Conservation (phyloP, 345 rosid species). For the Dipteronia dyeriana region DNA sequence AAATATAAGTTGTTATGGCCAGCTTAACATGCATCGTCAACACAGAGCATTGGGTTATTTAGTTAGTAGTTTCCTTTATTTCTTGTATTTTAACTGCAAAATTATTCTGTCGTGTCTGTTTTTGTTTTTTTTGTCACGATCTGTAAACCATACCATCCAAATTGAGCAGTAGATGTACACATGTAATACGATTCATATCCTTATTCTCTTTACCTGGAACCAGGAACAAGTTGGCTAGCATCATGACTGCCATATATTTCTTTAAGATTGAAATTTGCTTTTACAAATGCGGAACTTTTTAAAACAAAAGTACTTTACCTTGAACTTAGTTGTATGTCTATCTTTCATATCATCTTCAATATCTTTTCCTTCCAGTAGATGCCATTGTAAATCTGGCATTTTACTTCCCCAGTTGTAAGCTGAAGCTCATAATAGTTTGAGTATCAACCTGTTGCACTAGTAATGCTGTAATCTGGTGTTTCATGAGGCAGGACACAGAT, state of each 20-base stretch:
- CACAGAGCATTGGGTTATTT: slow-evolving; percentile 2
- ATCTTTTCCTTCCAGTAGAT: background rate
- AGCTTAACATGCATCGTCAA: background rate
- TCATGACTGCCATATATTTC: background rate
- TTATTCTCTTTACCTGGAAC: background rate
- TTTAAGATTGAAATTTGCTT: background rate
- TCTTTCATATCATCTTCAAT: background rate
- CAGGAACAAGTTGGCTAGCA: background rate
- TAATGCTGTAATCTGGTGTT: slow-evolving; percentile 6
- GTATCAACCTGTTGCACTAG: slow-evolving; percentile 13
- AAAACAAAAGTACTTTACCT: background rate
- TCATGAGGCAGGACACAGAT: slow-evolving; percentile 52
- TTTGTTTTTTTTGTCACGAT: background rate
- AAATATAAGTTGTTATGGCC: background rate
- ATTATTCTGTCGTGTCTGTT: slow-evolving; percentile 6
- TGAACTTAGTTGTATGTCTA: background rate
- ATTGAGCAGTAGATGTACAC: background rate
- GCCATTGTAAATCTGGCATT: slow-evolving; percentile 6
- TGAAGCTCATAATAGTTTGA: background rate
- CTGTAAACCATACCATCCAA: background rate
- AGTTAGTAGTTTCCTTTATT: background rate
- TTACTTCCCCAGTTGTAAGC: background rate
- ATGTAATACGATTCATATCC: background rate
- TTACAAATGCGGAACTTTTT: slow-evolving; percentile 1
- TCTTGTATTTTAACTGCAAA: slow-evolving; percentile 2